phyloP scores from a whole-genome alignment of 768 basidiomycete genomes.

The Plicaturopsis crispa region DNA sequence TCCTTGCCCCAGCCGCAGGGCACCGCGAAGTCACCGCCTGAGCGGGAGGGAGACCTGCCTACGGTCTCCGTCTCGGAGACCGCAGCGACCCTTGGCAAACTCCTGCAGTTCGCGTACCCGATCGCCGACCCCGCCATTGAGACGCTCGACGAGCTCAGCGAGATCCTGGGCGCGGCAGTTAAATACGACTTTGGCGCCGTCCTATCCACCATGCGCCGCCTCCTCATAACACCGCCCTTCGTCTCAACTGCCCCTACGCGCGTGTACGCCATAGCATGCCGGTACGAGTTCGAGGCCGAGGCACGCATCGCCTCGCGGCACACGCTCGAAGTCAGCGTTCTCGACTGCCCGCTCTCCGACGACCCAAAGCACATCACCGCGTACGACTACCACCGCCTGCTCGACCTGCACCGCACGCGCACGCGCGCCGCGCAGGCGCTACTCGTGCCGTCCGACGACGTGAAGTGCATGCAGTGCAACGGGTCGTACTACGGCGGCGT shows the following conservation, averaged over 20 bases:
- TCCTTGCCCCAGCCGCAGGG: constrained; percentile 45
- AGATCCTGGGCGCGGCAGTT: constrained; percentile 42
- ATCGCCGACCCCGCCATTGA: constrained; percentile 43
- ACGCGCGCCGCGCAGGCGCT: constrained; percentile 39
- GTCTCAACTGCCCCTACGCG: constrained; percentile 41
- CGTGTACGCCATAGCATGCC: constrained; percentile 66
- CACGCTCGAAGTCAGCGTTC: constrained; percentile 45
- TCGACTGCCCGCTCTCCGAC: constrained; percentile 49
- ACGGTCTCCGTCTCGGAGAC: constrained; percentile 51
- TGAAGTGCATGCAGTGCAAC: constrained; percentile 68
- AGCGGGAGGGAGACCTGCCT: constrained; percentile 23
- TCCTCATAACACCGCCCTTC: constrained; percentile 44
- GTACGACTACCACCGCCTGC: constrained; percentile 59
- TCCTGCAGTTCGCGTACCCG: constrained; percentile 60
- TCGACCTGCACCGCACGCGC: constrained; percentile 52
- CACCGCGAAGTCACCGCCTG: constrained; percentile 7
- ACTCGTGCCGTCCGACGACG: constrained; percentile 35
- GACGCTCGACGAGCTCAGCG: constrained; percentile 45
- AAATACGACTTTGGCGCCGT: constrained; percentile 58
- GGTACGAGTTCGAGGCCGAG: constrained; percentile 57
- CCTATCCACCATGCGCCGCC: constrained; percentile 37
- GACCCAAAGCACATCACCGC: constrained; percentile 63
- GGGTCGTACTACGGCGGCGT: constrained; percentile 34
- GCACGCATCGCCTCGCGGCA: constrained; percentile 50
- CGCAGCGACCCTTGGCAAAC: constrained; percentile 31